These are phyloP conservation scores for Lanzia echinophila DNA, from an alignment of 2,329 filamentous ascomycete genomes.

Conservation along the genomic window DNA sequence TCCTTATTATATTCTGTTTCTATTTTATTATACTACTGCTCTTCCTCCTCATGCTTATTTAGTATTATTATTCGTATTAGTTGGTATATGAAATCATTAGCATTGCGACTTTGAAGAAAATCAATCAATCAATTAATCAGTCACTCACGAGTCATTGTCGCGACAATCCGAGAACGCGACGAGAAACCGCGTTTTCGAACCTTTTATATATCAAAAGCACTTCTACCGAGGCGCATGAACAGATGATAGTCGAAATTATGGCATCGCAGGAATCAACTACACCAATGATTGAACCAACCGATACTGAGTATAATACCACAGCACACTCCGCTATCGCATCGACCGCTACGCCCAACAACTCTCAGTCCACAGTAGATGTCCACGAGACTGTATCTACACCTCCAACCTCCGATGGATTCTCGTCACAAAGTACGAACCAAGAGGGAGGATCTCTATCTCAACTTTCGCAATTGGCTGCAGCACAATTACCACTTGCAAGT, in stretches of 20 bases:
- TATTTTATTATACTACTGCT: neutral
- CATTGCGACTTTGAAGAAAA: slow-evolving; percentile 24
- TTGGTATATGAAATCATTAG: too few relatives aligned
- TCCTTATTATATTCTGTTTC: neutral
- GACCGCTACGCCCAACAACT: slow-evolving; percentile 35
- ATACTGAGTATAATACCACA: neutral
- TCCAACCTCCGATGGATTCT: slow-evolving; percentile 31
- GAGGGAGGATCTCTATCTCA: slow-evolving; percentile 46
- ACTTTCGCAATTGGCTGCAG: slow-evolving; percentile 49
- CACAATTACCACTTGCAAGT: slow-evolving; percentile 34
- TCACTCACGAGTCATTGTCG: slow-evolving; percentile 12
- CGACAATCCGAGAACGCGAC: slow-evolving; percentile 16
- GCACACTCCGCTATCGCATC: slow-evolving; percentile 4
- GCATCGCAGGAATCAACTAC: slow-evolving; percentile 5
- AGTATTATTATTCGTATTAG: slow-evolving; percentile 25
- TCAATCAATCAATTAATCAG: slow-evolving; percentile 15
- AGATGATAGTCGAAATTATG: neutral
- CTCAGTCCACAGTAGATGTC: slow-evolving; percentile 38
- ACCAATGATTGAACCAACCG: neutral
- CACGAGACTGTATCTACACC: slow-evolving; percentile 35
- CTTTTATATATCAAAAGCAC: slow-evolving; percentile 18
- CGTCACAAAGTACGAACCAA: slow-evolving; percentile 36
- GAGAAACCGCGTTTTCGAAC: slow-evolving; percentile 16
- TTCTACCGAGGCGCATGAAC: slow-evolving; percentile 10
- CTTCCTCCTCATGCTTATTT: slow-evolving; percentile 12